Evolutionary conservation across 805 yeast species (phyloP), one percentile per base, ranked within the genome.

Genomic region (Saturnispora silvae): DNA sequence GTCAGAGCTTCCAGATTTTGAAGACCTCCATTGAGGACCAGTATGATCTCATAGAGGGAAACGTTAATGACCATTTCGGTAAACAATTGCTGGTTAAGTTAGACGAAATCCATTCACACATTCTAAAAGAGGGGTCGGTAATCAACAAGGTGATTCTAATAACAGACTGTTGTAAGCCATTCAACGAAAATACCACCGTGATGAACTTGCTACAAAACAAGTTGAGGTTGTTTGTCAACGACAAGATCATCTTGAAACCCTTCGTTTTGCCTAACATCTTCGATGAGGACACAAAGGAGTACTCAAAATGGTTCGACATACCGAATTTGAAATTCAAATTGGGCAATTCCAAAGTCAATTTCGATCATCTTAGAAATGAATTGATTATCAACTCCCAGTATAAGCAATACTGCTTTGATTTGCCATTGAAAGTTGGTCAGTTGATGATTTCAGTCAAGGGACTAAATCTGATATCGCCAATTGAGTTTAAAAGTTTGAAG

Each of bases 151-250:
- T 83, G 3, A 69, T 84, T 45, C 59, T 85, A 51, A 72, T 86
- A 49, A 83, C 95, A 0, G 81, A 78, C 51, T 75, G 79, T 52
- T 92, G 81, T 46, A 57, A 57, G 32, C 96, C 96, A 0, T 68
- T 60, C 44, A 63, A 64, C 37, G 60, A 61, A 6, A 48, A 60
- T 6, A 61, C 66, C 13, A 40, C 48, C 2, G 58, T 64, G 3
- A 68, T 67, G 47, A 63, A 62, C 32, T 60, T 71, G 5, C 59
- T 83, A 18, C 68, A 77, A 45, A 70, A 70, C 15, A 61, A 77
- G 4, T 65, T 80, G 11, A 67, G 68, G 28, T 92, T 81, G 53
- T 65, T 76, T 39, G 70, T 71, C 39, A 72, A 73, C 36, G 60
- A 65, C 14, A 59, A 56, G 28, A 73, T 80, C 25, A 60, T 59